Base-by-base conservation (phyloP, 148 eudicot species). In the Rhododendron kiyosumense region DNA sequence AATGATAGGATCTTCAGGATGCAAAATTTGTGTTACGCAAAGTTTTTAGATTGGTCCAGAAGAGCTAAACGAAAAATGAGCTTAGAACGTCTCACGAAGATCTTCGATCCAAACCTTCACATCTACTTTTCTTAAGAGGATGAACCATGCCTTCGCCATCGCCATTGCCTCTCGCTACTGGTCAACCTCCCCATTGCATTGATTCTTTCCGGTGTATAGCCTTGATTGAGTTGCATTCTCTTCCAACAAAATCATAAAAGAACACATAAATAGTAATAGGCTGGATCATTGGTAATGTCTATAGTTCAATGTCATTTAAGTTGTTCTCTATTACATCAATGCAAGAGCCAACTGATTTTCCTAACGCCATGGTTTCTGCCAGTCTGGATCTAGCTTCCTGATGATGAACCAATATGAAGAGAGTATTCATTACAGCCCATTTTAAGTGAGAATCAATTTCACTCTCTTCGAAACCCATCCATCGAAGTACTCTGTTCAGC, bases 381-480 rank as follows among this genome's bases (percentile, higher is more conserved):
- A 85, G 84, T 81, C 84, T 80, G 15, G 84, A 79, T 79, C 87
- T 80, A 63, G 87, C 87, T 81, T 85, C 79, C 30, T 69, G 48
- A 49, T 85, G 87, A 28, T 51, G 46, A 67, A 45, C 59, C 52
- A 85, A 73, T 67, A 85, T 67, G 6, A 26, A 18, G 84, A 80
- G 49, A 48, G 87, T 85, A 69, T 80, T 67, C 32, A 38, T 32
- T 65, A 71, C 75, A 9, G 87, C 87, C 87, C 87, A 85, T 85
- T 45, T 85, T 34, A 85, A 5, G 15, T 46, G 48, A 51, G 4
- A 20, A 32, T 69, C 69, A 48, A 78, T 67, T 85, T 85, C 87
- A 22, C 41, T 67, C 57, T 80, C 84, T 32, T 83, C 52, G 15
- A 85, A 67, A 54, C 69, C 84, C 79, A 69, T 45, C 84, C 84